These are phyloP conservation scores for Hortiboletus flavorubellus DNA, from an alignment of 768 basidiomycete species.

Conservation along the genomic window DNA sequence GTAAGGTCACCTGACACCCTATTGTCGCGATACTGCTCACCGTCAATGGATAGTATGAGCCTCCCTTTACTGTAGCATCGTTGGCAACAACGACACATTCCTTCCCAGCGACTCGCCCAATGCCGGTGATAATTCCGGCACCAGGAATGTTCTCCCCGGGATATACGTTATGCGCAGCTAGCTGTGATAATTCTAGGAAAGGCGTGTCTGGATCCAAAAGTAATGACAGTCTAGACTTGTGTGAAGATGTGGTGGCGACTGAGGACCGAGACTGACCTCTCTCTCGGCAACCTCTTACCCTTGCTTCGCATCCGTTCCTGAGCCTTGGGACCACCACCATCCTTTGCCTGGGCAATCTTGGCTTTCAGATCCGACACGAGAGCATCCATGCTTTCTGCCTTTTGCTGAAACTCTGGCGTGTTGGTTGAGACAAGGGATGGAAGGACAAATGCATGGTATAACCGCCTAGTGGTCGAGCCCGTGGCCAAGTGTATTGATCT, in stretches of 20 bases:
- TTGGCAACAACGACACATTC: conserved; percentile 93
- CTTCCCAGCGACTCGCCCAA: conserved; percentile 71
- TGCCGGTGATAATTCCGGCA: conserved; percentile 88
- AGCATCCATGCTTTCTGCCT: conserved; percentile 64
- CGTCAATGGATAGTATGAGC: conserved; percentile 87
- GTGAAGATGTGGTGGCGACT: conserved; percentile 1
- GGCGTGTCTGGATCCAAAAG: conserved; percentile 85
- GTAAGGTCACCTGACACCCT: not conserved
- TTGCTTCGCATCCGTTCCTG: conserved; percentile 69
- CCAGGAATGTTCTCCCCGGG: conserved; percentile 71
- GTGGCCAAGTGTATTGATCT: conserved; percentile 8
- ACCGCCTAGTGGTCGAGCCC: conserved; percentile 21
- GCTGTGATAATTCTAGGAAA: conserved; percentile 82
- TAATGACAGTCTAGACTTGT: conserved; percentile 51
- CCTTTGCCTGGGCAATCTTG: conserved; percentile 55
- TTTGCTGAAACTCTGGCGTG: conserved; percentile 69
- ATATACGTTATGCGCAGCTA: conserved; percentile 89
- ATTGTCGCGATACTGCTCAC: conserved; percentile 34
- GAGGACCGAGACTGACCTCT: conserved; percentile 49
- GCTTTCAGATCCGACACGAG: conserved; percentile 62
- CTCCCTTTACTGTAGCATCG: conserved; percentile 91
- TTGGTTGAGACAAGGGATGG: conserved; percentile 67
- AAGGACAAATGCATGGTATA: conserved; percentile 70
- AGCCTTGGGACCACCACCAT: conserved; percentile 75
- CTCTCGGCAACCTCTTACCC: conserved; percentile 81